phyloP scores from a whole-genome alignment of 2,329 filamentous ascomycete genomes.

The Lomentospora prolificans region DNA sequence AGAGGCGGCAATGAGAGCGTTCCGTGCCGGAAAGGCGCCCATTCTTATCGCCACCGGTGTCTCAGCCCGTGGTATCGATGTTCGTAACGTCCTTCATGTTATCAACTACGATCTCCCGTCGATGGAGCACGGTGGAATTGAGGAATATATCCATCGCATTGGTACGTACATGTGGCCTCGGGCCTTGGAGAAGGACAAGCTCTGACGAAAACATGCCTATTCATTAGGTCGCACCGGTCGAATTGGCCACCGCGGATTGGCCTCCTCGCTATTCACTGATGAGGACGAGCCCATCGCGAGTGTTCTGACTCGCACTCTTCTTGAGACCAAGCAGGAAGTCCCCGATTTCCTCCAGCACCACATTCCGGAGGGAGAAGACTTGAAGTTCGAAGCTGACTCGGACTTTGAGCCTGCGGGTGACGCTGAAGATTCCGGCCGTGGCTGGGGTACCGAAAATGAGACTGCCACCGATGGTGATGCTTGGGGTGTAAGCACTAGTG shows the following conservation, averaged over 20 bases:
- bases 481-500: slow-evolving; percentile 13
- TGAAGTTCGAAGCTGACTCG: slow-evolving; percentile 46
- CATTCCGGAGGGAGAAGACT: slow-evolving; percentile 42
- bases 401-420: slow-evolving; percentile 34
- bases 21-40: slow-evolving; percentile 63
- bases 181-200: no score
- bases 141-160: slow-evolving; percentile 91
- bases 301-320: slow-evolving; percentile 67
- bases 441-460: slow-evolving; percentile 41
- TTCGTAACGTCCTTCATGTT: slow-evolving; percentile 78
- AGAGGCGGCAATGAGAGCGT: slow-evolving; percentile 81
- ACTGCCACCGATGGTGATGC: slow-evolving; percentile 11
- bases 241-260: slow-evolving; percentile 77
- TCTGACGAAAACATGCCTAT: background rate
- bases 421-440: slow-evolving; percentile 65
- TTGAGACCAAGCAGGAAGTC: slow-evolving; percentile 69
- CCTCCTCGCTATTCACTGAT: slow-evolving; percentile 82
- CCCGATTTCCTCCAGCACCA: slow-evolving; percentile 70
- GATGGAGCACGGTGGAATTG: slow-evolving; percentile 69
- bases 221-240: slow-evolving; percentile 74
- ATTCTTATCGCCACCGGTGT: slow-evolving; percentile 83
- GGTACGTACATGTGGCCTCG: no score
- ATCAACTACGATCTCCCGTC: slow-evolving; percentile 88
- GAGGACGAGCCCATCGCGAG: slow-evolving; percentile 62
- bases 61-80: slow-evolving; percentile 79